Conservation (phyloP, 306 rosid genomes). For the Hippophae rhamnoides region DNA sequence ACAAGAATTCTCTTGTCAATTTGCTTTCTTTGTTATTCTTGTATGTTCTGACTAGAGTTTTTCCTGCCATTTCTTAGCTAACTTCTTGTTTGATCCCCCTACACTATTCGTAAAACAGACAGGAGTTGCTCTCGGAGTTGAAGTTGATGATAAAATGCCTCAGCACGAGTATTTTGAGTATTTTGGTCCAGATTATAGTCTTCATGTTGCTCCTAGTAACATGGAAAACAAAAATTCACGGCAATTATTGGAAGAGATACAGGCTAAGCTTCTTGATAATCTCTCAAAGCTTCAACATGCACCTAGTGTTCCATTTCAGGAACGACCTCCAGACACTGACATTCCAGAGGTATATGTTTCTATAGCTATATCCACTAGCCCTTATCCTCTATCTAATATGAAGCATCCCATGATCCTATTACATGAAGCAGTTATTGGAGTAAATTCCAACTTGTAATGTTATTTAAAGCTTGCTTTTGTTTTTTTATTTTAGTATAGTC, state of each 20-base stretch:
- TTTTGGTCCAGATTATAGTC: slow-evolving; percentile 87
- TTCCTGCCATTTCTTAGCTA: too few relatives aligned
- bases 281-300: slow-evolving; percentile 82
- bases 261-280: slow-evolving; percentile 63
- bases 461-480: not conserved
- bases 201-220: slow-evolving; percentile 94
- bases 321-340: slow-evolving; percentile 73
- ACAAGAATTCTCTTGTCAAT: too few relatives aligned
- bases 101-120: slow-evolving; percentile 43
- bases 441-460: not conserved
- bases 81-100: too few relatives aligned
- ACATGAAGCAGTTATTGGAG: not conserved
- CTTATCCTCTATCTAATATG: not conserved
- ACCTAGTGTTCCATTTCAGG: slow-evolving; percentile 79
- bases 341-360: slow-evolving; percentile 53
- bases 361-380: slow-evolving; percentile 2
- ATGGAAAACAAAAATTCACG: slow-evolving; percentile 90
- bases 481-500: not conserved
- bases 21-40: too few relatives aligned
- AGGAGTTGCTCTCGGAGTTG: slow-evolving; percentile 86
- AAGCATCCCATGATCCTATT: not conserved
- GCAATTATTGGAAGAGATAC: slow-evolving; percentile 54
- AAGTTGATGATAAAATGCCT: slow-evolving; percentile 91
- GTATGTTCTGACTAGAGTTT: too few relatives aligned
- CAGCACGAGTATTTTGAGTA: slow-evolving; percentile 84